These are phyloP conservation scores for Thraustotheca clavata DNA, from an alignment of 352 stramenopile species.

Conservation along the genomic window DNA sequence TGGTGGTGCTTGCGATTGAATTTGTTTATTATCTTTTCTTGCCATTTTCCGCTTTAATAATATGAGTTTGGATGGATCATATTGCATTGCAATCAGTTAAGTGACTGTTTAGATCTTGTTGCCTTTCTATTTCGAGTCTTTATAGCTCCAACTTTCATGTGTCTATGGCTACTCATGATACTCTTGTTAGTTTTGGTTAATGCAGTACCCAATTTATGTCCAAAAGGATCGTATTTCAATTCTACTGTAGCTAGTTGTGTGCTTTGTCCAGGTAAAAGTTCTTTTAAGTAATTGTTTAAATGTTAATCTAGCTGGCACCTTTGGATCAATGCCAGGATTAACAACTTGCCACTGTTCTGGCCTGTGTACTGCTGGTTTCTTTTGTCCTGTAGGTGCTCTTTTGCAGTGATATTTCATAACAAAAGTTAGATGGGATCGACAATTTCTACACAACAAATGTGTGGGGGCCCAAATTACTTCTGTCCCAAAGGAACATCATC, in stretches of 20 bases:
- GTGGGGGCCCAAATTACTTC: slow-evolving; percentile 45
- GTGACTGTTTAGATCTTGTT: no score
- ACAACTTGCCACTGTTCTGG: background rate
- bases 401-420: no score
- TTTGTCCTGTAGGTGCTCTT: background rate
- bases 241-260: background rate
- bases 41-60: background rate
- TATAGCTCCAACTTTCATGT: no score
- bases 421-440: slow-evolving; percentile 34
- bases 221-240: slow-evolving; percentile 6
- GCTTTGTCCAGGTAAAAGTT: slow-evolving; percentile 1
- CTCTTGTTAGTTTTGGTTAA: no score
- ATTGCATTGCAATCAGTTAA: background rate
- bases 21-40: background rate
- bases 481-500: slow-evolving; percentile 41
- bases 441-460: slow-evolving; percentile 35
- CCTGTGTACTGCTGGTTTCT: background rate
- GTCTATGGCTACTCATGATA: no score
- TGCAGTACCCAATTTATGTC: slow-evolving; percentile 5
- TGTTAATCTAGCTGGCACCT: background rate
- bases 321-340: background rate
- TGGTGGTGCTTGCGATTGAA: background rate
- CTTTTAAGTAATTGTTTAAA: background rate
- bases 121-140: no score
- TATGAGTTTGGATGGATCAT: background rate